A percentile compares a stretch with the other conserved stretches of the same genome.
Evolutionary conservation across 192 early-diverging fungal species (phyloP).

Genomic region (Coemansia sp.): DNA sequence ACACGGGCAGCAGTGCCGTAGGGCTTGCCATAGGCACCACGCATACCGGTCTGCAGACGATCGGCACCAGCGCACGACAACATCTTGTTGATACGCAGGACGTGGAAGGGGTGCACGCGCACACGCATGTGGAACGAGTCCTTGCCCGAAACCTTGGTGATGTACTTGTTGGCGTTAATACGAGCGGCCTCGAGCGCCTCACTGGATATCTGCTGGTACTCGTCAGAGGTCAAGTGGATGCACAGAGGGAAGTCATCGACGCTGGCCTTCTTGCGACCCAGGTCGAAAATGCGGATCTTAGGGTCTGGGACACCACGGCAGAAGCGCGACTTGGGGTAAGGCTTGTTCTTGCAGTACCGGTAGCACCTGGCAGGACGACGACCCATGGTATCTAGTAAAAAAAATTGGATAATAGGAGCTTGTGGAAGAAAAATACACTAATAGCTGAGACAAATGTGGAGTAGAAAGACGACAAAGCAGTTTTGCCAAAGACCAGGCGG

Average conservation of each 20-base stretch:
- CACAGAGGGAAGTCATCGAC: conserved; percentile 99
- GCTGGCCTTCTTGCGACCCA: conserved; percentile 95
- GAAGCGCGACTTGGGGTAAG: conserved; percentile 98
- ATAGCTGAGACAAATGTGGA: background rate
- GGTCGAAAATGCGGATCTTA: conserved; percentile 97
- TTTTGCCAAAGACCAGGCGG: background rate
- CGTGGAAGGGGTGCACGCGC: conserved; percentile 99
- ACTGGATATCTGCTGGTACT: conserved; percentile 98
- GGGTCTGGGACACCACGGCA: conserved; percentile 99
- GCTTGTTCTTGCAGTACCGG: conserved; percentile 99
- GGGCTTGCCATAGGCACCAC: conserved; percentile 99
- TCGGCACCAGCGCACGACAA: conserved; percentile 99
- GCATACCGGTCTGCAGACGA: conserved; percentile 99
- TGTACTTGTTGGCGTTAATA: conserved; percentile 99
- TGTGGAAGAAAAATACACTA: background rate
- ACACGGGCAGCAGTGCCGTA: conserved; percentile 94
- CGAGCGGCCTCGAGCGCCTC: conserved; percentile 99
- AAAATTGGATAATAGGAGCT: background rate
- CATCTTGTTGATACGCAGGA: conserved; percentile 99
- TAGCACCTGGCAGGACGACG: conserved; percentile 99
- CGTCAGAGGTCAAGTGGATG: conserved; percentile 95
- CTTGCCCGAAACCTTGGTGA: conserved; percentile 95
- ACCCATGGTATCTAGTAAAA: conserved; percentile 74
- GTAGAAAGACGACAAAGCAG: background rate
- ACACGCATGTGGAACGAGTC: conserved; percentile 99